A percentile compares a stretch with the other conserved stretches of the same genome.
phyloP scores from a whole-genome alignment of 2,329 filamentous ascomycete species.

The Gnomoniopsis sp. region DNA sequence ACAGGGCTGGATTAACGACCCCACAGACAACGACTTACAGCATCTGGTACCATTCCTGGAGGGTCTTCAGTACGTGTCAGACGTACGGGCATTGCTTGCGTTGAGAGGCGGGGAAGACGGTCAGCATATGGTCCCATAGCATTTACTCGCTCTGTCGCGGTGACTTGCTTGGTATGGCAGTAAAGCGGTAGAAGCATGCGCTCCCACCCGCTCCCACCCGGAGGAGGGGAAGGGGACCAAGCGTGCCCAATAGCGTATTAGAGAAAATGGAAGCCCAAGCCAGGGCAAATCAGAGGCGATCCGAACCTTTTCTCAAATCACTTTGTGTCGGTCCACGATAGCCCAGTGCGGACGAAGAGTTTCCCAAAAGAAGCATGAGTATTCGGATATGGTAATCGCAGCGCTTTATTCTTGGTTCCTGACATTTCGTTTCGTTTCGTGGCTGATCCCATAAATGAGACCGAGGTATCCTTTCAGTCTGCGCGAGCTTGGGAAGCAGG shows the following conservation, averaged over 20 bases:
- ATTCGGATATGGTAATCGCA: too few relatives aligned
- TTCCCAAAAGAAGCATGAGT: too few relatives aligned
- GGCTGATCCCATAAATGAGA: too few relatives aligned
- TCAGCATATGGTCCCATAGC: conserved; percentile 48
- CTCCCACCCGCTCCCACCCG: background rate
- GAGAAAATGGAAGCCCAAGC: background rate
- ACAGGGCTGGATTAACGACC: conserved; percentile 98
- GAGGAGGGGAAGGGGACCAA: background rate
- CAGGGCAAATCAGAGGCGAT: background rate
- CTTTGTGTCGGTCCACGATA: background rate
- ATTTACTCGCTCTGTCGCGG: background rate
- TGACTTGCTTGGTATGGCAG: background rate
- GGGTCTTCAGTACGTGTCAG: conserved; percentile 92
- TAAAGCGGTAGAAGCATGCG: background rate
- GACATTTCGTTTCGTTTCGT: too few relatives aligned
- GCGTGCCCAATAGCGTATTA: conserved; percentile 3
- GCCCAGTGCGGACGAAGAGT: too few relatives aligned
- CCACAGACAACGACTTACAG: conserved; percentile 91
- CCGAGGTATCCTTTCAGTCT: too few relatives aligned
- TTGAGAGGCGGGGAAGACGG: conserved; percentile 81
- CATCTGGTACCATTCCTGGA: conserved; percentile 91
- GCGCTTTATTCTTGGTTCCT: too few relatives aligned
- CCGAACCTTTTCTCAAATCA: background rate
- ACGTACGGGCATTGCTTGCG: conserved; percentile 86
- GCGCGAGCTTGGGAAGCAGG: too few relatives aligned